These are phyloP conservation scores for Capsella bursapastoris DNA, from an alignment of 345 rosid species.

Conservation along the genomic window DNA sequence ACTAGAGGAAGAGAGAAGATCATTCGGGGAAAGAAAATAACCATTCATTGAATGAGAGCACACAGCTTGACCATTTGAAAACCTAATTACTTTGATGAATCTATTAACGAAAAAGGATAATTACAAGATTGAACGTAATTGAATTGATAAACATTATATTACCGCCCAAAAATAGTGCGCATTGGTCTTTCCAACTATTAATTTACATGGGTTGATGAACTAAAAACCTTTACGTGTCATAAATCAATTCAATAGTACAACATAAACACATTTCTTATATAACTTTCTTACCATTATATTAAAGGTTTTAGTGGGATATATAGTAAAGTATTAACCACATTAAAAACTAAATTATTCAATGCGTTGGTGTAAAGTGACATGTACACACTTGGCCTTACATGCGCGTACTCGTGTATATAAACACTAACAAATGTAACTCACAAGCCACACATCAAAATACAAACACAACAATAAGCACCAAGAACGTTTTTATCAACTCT, in stretches of 20 bases:
- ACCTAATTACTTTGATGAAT: slow-evolving; percentile 1
- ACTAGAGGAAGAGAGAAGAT: background rate
- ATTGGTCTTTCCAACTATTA: slow-evolving; percentile 23
- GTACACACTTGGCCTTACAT: slow-evolving; percentile 34
- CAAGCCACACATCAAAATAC: slow-evolving; percentile 34
- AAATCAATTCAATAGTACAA: slow-evolving; percentile 31
- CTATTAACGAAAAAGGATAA: background rate
- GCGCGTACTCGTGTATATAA: slow-evolving; percentile 41
- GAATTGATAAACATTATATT: background rate
- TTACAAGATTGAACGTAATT: background rate
- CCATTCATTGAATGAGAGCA: slow-evolving; percentile 27
- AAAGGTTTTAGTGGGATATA: background rate
- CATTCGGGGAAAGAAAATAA: background rate
- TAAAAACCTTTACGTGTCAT: slow-evolving; percentile 36
- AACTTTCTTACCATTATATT: slow-evolving; percentile 3
- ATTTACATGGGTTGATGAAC: slow-evolving; percentile 31
- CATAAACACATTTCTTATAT: slow-evolving; percentile 19
- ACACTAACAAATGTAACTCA: slow-evolving; percentile 33
- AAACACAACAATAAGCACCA: slow-evolving; percentile 22
- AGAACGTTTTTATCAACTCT: slow-evolving; percentile 12
- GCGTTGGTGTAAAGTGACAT: slow-evolving; percentile 49
- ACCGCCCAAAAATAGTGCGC: slow-evolving; percentile 19
- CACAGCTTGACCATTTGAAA: background rate
- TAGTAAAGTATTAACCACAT: slow-evolving; percentile 13
- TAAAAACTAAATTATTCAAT: slow-evolving; percentile 21